Evolutionary conservation across 345 rosid species (phyloP).

Genomic region (Firmiana major): DNA sequence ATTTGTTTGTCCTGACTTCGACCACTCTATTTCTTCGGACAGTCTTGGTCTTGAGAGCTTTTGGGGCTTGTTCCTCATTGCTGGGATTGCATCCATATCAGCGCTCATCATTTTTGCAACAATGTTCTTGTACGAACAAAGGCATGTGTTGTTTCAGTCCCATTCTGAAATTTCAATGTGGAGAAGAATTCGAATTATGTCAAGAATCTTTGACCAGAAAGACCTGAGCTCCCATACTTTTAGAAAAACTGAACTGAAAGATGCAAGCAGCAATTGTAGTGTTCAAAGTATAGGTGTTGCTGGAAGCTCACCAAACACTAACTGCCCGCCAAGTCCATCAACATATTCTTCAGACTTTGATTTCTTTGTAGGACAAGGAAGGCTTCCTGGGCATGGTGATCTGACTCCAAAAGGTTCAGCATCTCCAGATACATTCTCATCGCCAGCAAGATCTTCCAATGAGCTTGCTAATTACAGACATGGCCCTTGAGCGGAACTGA

Average conservation of each 20-base stretch:
- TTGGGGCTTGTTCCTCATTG: conserved; percentile 2
- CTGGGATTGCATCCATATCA: conserved; percentile 22
- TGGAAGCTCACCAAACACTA: conserved; percentile 3
- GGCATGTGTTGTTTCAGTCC: not conserved
- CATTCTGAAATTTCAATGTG: conserved; percentile 7
- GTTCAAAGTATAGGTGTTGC: conserved; percentile 12
- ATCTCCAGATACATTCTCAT: not conserved
- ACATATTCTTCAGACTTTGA: not conserved
- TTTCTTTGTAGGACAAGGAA: conserved; percentile 18
- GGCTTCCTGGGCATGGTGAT: not conserved
- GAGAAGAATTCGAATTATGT: conserved; percentile 19
- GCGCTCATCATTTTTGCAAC: conserved; percentile 21
- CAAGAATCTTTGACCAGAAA: conserved; percentile 30
- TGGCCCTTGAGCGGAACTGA: too few species aligned
- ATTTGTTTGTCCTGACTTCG: conserved; percentile 11
- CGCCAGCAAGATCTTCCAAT: too few species aligned
- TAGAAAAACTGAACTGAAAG: not conserved
- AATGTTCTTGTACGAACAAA: not conserved
- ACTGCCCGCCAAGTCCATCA: conserved; percentile 24
- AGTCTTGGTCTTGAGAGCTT: not conserved
- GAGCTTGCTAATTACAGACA: too few species aligned
- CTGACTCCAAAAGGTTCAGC: not conserved
- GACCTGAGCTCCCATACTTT: conserved; percentile 34
- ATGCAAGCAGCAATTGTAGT: not conserved
- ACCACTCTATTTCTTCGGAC: not conserved